Conservation (phyloP, 768 basidiomycete species). For the Phlegmacium glaucopus region DNA sequence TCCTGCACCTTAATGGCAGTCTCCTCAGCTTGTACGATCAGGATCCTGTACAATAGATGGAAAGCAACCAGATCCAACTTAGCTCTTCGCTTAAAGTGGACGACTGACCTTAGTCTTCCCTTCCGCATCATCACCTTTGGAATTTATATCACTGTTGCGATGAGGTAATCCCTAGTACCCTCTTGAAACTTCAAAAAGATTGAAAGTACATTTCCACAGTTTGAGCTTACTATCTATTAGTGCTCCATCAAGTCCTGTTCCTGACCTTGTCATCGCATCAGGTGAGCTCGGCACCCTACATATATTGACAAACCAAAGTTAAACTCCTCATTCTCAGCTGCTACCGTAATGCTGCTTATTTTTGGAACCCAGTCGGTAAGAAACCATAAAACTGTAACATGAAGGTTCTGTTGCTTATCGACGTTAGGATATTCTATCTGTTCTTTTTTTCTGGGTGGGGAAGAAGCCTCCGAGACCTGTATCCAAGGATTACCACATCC, state of each 20-base stretch:
- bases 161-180: conserved; percentile 31
- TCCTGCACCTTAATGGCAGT: not conserved
- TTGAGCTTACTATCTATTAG: conserved; percentile 43
- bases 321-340: conserved; percentile 27
- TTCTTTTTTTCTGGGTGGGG: conserved; percentile 33
- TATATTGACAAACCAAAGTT: not conserved
- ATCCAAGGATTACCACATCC: too few relatives aligned
- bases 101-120: conserved; percentile 41
- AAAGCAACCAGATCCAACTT: conserved; percentile 16
- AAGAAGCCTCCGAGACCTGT: conserved; percentile 8
- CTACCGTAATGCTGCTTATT: conserved; percentile 39
- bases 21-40: conserved; percentile 40
- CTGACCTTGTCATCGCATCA: conserved; percentile 44
- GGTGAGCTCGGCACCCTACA: conserved; percentile 25
- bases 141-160: conserved; percentile 36
- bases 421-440: conserved; percentile 34
- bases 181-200: not conserved
- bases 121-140: conserved; percentile 45
- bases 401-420: not conserved
- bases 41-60: conserved; percentile 36
- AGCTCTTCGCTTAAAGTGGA: conserved; percentile 17
- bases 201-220: conserved; percentile 20
- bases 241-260: conserved; percentile 40
- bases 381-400: too few relatives aligned
- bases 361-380: conserved; percentile 44